Conservation (phyloP, 2,329 filamentous ascomycete species). For the Fusarium compactum region DNA sequence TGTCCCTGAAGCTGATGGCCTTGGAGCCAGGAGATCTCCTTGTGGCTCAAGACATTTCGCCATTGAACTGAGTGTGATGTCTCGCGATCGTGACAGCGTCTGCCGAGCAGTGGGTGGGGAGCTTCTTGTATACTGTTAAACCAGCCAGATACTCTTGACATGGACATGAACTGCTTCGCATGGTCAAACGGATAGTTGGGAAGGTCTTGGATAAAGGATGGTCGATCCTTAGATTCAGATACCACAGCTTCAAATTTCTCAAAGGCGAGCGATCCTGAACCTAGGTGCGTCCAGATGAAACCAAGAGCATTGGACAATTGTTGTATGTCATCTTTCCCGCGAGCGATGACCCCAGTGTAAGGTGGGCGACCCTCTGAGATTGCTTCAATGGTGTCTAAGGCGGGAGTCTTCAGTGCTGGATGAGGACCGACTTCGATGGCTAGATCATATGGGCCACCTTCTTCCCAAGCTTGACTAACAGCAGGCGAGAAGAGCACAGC, state of each 20-base stretch:
- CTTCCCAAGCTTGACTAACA: neutral
- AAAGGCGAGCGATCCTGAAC: neutral
- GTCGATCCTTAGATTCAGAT: neutral
- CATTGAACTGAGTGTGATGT: neutral
- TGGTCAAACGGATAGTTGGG: neutral
- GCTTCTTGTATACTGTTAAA: neutral
- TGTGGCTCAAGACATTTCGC: constrained; percentile 6
- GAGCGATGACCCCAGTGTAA: neutral
- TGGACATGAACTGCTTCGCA: neutral
- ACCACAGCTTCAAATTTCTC: neutral
- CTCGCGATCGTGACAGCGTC: neutral
- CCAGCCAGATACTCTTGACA: neutral
- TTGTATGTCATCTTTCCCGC: constrained; percentile 2
- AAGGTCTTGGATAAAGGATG: neutral
- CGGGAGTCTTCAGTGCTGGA: constrained; percentile 3
- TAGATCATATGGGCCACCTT: neutral
- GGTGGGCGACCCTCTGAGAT: neutral
- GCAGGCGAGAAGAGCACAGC: constrained; percentile 3
- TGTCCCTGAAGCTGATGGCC: constrained; percentile 25
- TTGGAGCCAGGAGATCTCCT: constrained; percentile 9
- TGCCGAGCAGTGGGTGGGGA: neutral
- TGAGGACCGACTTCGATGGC: constrained; percentile 9
- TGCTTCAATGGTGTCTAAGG: neutral
- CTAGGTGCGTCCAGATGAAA: neutral
- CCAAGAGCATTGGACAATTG: neutral